These are phyloP conservation scores for Claviceps sp. DNA, from an alignment of 2,329 filamentous ascomycete genomes.

Conservation along the genomic window DNA sequence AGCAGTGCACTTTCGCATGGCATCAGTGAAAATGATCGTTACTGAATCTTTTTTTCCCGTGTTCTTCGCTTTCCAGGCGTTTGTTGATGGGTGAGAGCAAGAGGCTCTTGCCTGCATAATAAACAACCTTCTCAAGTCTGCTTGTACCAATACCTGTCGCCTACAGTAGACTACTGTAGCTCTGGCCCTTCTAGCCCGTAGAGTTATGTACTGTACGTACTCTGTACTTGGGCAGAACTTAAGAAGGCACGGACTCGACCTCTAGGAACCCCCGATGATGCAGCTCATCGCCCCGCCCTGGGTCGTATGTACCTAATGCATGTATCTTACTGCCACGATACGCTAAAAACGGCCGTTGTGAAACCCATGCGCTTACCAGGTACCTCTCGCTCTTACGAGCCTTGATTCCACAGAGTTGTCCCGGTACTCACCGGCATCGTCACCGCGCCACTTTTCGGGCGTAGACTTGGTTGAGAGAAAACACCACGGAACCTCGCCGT, in stretches of 20 bases:
- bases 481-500: neutral
- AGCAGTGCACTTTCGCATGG: no score
- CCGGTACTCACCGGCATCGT: neutral
- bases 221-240: neutral
- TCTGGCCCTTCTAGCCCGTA: neutral
- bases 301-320: neutral
- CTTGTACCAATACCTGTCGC: neutral
- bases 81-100: no score
- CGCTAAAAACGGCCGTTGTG: slow-evolving; percentile 4
- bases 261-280: slow-evolving; percentile 1
- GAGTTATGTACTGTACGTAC: neutral
- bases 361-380: neutral
- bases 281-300: slow-evolving; percentile 1
- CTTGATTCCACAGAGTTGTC: neutral
- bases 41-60: neutral
- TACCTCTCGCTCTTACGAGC: neutral
- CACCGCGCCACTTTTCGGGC: neutral
- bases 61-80: neutral
- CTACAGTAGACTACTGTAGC: no score
- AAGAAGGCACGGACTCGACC: neutral
- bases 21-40: neutral
- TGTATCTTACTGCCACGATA: neutral
- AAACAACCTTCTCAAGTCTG: neutral
- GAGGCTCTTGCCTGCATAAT: no score
- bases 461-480: neutral